Conservation (phyloP, 106 monocot genomes). For the Dendrobium catenatum region DNA sequence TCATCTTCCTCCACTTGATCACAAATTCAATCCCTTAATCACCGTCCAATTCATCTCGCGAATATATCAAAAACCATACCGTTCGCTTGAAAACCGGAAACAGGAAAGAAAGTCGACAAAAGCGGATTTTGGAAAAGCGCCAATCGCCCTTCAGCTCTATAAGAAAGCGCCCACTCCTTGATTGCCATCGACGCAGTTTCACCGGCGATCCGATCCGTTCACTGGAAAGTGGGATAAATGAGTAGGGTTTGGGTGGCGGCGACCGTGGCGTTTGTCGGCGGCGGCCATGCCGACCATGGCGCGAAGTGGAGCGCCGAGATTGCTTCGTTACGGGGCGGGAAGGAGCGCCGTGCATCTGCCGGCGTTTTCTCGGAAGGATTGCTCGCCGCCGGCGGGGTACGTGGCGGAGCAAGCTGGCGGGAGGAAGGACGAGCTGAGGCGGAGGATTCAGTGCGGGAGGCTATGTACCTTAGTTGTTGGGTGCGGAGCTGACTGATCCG, state of each 20-base stretch:
- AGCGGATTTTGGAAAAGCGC: too few species aligned
- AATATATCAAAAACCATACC: too few species aligned
- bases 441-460: background rate
- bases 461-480: constrained; percentile 1
- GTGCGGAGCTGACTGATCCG: background rate
- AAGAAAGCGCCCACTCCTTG: too few species aligned
- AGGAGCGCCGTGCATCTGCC: background rate
- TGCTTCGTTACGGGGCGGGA: background rate
- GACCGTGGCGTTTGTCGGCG: background rate
- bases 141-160: too few species aligned
- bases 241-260: constrained; percentile 2
- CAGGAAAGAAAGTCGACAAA: too few species aligned
- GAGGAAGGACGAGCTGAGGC: background rate
- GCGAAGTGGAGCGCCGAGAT: background rate
- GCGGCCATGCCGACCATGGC: background rate
- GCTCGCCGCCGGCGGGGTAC: background rate
- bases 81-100: too few species aligned
- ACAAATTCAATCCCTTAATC: too few species aligned
- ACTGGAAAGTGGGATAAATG: background rate
- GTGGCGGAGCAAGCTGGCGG: background rate
- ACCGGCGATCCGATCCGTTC: too few species aligned
- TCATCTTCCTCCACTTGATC: too few species aligned
- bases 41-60: too few species aligned
- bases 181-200: too few species aligned
- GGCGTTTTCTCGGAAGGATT: background rate